These are phyloP conservation scores for Grosmannia clavigera DNA, from an alignment of 2,329 filamentous ascomycete species.

Conservation along the genomic window DNA sequence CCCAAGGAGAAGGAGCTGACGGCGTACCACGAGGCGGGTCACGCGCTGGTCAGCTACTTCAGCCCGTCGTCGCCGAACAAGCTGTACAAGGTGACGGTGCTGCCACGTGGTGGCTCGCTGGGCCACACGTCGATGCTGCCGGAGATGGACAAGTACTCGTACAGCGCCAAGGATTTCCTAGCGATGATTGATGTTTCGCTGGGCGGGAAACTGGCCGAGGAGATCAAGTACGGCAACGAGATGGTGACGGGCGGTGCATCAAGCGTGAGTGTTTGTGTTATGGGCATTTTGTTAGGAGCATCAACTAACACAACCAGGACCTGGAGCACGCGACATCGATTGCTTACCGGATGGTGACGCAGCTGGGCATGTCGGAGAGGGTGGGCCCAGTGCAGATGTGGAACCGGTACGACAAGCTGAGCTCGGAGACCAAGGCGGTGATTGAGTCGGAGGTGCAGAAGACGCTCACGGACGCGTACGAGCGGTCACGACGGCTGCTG, in stretches of 20 bases:
- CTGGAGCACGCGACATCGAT: constrained; percentile 69
- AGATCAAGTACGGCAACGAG: constrained; percentile 83
- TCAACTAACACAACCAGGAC: constrained; percentile 42
- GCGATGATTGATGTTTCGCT: constrained; percentile 58
- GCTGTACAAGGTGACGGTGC: constrained; percentile 94
- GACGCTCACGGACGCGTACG: constrained; percentile 68
- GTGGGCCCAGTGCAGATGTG: constrained; percentile 85
- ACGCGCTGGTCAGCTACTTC: constrained; percentile 81
- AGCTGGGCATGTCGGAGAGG: constrained; percentile 76
- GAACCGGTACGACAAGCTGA: constrained; percentile 68
- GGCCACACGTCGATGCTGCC: constrained; percentile 82
- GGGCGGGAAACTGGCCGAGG: constrained; percentile 66
- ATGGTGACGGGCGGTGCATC: constrained; percentile 84
- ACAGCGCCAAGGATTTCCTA: constrained; percentile 72
- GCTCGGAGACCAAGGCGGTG: constrained; percentile 70
- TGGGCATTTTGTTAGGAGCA: neutral
- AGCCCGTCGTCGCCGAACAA: constrained; percentile 58
- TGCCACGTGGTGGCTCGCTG: constrained; percentile 75
- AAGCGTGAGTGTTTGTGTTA: constrained; percentile 40
- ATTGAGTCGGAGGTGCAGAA: constrained; percentile 85
- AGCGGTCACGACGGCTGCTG: constrained; percentile 60
- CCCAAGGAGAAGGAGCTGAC: constrained; percentile 93
- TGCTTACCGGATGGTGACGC: constrained; percentile 79
- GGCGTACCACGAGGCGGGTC: constrained; percentile 94
- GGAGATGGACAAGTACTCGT: constrained; percentile 84